Base-by-base conservation (phyloP, 2,329 filamentous ascomycete species). In the Talaromyces sp. region DNA sequence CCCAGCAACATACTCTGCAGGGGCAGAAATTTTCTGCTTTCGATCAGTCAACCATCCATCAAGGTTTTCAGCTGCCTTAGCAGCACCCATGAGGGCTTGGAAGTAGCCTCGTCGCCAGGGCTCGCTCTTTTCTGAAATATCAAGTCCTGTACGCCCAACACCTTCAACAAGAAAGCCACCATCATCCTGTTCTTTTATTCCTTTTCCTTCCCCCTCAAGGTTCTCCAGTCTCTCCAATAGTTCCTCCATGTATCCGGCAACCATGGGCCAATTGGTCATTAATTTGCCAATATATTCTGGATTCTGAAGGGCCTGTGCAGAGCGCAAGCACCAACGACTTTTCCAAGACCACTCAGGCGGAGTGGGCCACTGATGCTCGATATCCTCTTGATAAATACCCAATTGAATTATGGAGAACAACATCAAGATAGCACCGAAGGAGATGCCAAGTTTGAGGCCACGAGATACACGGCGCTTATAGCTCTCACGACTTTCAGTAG, bases 81-180 rank as follows among this genome's bases (percentile, higher is more conserved):
- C 92, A 54, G 85, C 84, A 10, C 87, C 81, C 84, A 97, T 90
- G 42, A 97, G 75, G 3, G 86, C 82, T 65, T 95, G 86, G 65
- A 88, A 91, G 73, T 97, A 97, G 1, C 91, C 91, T 50, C 90
- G 81, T 64, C 88, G 80, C 93, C 92, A 97, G 45, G 87, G 80
- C 71, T 95, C 90, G 57, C 86, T 87, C 77, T 91, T 96, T 6
- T 75, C 80, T 1, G 83, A 83, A 51, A 94, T 77, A 68, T 96
- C 90, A 59, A 84, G 85, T 0, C 85, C 84, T 2, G 80, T 77
- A 51, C 73, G 77, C 0, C 82, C 83, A 24, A 84, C 64, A 0
- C 80, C 82, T 3, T 80, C 79, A n/a, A 86, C 76, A 36, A 78
- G 66, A 3, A 82, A 73, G 0, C 77, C 82, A 2, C 80, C 82